Evolutionary conservation across 129 eudicot genomes (phyloP).

Genomic region (Pseudognaphalium luteoalbum): DNA sequence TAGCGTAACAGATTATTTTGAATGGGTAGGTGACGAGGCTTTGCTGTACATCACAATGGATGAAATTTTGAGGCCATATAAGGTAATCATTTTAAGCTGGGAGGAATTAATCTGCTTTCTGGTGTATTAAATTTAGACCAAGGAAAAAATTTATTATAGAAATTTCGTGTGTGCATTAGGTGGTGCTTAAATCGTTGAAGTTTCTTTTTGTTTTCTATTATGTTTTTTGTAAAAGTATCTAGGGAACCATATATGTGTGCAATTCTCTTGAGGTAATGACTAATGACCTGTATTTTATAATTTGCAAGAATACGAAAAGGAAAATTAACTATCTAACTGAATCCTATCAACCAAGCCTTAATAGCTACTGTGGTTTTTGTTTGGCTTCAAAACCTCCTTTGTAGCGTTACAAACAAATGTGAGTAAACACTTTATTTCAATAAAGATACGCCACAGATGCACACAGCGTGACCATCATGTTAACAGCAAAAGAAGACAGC

Average conservation of each 20-base stretch:
- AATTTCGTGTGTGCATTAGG: neutral
- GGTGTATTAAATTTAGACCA: neutral
- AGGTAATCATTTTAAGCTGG: slow-evolving; percentile 44
- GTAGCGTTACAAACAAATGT: neutral
- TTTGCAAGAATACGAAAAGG: neutral
- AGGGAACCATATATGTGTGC: neutral
- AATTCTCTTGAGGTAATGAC: neutral
- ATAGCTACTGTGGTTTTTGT: too few relatives aligned
- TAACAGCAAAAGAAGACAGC: slow-evolving; percentile 11
- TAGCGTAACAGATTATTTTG: slow-evolving; percentile 63
- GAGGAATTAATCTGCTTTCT: neutral
- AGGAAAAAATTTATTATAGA: neutral
- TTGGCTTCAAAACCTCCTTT: neutral
- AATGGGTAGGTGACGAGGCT: slow-evolving; percentile 93
- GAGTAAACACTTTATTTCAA: neutral
- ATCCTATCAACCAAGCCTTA: neutral
- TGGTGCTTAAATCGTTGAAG: slow-evolving; percentile 11
- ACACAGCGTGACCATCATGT: slow-evolving; percentile 1
- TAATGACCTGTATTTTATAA: neutral
- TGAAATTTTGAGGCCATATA: slow-evolving; percentile 84
- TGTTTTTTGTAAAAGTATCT: slow-evolving; percentile 1
- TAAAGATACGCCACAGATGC: neutral
- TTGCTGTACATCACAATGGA: slow-evolving; percentile 87
- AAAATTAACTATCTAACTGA: neutral
- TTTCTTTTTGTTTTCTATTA: neutral